Evolutionary conservation across 495 filamentous ascomycete species (phyloP), one percentile per base, ranked within the genome.

Genomic region (Podospora appendiculata): DNA sequence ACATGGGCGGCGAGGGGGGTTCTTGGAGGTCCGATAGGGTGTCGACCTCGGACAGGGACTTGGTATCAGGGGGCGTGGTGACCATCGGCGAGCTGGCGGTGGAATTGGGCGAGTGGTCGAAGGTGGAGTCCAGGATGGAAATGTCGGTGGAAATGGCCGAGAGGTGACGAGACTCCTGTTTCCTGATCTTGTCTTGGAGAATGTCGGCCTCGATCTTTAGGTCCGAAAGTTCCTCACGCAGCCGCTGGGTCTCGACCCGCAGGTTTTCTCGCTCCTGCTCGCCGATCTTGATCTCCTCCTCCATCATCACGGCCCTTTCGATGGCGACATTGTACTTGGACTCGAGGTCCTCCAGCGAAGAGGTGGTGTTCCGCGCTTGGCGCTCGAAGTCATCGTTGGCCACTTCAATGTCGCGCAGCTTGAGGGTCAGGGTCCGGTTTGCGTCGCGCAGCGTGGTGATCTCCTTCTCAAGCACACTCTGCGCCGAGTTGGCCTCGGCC

Each of bases 351-450:
- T 98, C 94, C 57, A 96, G 79, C 51, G 92, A 96, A 42, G 92
- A 95, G 14, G 86, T 87, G 14, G 89, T 95, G 61, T 95, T 89
- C 53, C 93, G 83, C 52, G 92, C 90, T 70, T 97, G 90, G 52
- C 91, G 84, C 70, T 98, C 93, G 64, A 90, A 96, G 66, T 98
- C 93, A 77, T 98, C 93, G 69, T 98, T 98, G 56, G 87, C 87
- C 35, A 98, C 94, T 67, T 98, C 93, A 54, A 93, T 96, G 61
- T 98, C 94, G 52, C 93, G 83, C 46, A 98, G 69, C 65, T 79
- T 86, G 42, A 95, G 74, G 61, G 91, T 85, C 44, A 96, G 64
- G 17, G 86, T 83, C 56, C 94, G 76, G 65, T 89, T 92, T 17
- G 82, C 62, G 41, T 97, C 92, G 55, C 93, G 85, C 53, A 98